Evolutionary conservation across 768 basidiomycete genomes (phyloP), one percentile per base, ranked within the genome.

Genomic region (Crassisporium funariophilum): DNA sequence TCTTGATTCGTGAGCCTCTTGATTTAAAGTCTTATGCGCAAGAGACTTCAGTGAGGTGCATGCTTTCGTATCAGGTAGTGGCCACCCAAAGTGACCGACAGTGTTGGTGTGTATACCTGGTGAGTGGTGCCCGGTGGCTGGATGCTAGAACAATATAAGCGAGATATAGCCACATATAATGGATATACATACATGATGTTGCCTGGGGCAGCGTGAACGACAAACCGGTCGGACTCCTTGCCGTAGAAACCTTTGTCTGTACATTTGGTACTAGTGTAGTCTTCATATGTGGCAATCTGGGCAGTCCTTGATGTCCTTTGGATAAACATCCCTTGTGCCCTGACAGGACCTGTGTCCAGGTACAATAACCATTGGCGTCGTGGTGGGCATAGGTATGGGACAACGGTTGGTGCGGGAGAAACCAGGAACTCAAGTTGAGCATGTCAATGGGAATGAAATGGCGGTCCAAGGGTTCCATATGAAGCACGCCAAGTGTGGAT

Each of bases 311-410:
- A 37, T 13, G 17, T 10, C 9, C 11, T 3, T 13, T 20, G 16
- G 42, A 31, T 3, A 8, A 7, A 39, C 47, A 49, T 1, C 43
- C 16, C 15, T 49, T 49, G 16, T 35, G 33, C 9, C 47, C 33
- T 4, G 19, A 33, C 1, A 42, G 34, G 0, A 49, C 19, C 17
- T 49, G 47, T 0, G 24, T 27, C 47, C 47, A 49, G 21, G 47
- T 49, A 19, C 10, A 2, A n/a, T 24, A 43, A 2, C 47, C 47
- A 12, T 43, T 24, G 2, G 41, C 16, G 17, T 49, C 47, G 19
- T 49, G 41, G 17, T 49, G 47, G 1, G 23, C 3, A 10, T 13
- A 36, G 1, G 33, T 49, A 4, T 13, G 21, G 9, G 9, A 43
- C 0, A 43, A 2, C 0, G 39, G 33, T 2, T 49, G 47, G 16